Percentiles rank a stretch among this genome's conserved stretches.
phyloP scores from a whole-genome alignment of 2,329 filamentous ascomycete genomes.

The Helotiales sp. region DNA sequence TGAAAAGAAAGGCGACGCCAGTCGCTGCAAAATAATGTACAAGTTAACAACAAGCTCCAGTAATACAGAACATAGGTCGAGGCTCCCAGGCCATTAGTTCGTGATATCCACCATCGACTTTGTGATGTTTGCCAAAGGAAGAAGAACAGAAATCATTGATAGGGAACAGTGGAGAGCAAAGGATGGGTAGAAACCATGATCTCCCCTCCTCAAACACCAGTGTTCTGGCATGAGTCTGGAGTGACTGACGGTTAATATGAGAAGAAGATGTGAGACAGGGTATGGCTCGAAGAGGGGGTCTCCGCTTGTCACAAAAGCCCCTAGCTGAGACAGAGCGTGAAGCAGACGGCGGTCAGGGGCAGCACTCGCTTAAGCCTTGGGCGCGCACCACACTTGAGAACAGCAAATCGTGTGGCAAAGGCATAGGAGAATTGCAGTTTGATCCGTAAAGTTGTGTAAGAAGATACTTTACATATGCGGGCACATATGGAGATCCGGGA shows the following conservation, averaged over 20 bases:
- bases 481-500: background rate
- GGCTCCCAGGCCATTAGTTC: conserved; percentile 31
- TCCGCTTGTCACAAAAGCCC: conserved; percentile 15
- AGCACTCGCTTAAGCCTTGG: conserved; percentile 6
- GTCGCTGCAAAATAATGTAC: conserved; percentile 27
- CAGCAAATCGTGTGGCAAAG: background rate
- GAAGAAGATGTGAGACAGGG: conserved; percentile 13
- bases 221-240: conserved; percentile 24
- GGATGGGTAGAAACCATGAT: conserved; percentile 25
- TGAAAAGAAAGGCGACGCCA: conserved; percentile 31
- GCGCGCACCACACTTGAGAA: background rate
- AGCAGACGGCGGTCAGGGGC: background rate
- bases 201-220: conserved; percentile 28
- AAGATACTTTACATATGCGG: background rate
- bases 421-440: conserved; percentile 4
- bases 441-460: background rate
- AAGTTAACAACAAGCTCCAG: conserved; percentile 28
- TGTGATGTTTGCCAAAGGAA: conserved; percentile 24
- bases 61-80: conserved; percentile 21
- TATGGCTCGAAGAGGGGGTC: conserved; percentile 16
- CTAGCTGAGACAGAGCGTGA: conserved; percentile 17
- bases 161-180: conserved; percentile 12
- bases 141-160: conserved; percentile 19
- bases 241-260: conserved; percentile 16
- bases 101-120: conserved; percentile 21